Base-by-base conservation (phyloP, 2,329 filamentous ascomycete genomes). In the Tolypocladium guangdongense region DNA sequence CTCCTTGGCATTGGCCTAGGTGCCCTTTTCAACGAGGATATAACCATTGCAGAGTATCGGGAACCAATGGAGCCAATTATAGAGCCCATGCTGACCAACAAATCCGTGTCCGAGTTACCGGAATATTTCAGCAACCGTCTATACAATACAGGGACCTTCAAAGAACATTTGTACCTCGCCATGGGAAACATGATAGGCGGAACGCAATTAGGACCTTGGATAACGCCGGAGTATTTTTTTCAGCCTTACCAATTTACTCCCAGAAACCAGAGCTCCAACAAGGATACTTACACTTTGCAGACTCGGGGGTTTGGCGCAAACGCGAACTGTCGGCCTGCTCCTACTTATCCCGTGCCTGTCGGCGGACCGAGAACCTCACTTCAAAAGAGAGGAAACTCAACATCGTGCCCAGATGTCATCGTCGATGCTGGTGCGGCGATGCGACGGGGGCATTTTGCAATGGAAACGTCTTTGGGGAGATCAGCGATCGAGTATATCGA, bases 1-100 rank as follows among this genome's bases (percentile, higher is more conserved):
- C 49, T 82, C 0, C 67, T 84, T 0, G 73, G 80, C 0, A 69
- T 84, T 2, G 70, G 76, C 0, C 66, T 84, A 0, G 69, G 75
- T 52, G 75, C 74, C 0, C 56, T 84, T 0, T 78, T 84, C 52
- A 68, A 74, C 24, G 72, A 80, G 14, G 51, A 56, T 0, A 53
- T 57, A 0, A 53, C 55, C 0, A 32, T 33, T 0, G 55, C 56
- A 1, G 39, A 30, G 0, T 58, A 63, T 12, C 11, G 51, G 1
- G 50, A 51, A 2, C 32, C 63, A 0, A 51, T 66, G 2, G 33
- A 49, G 1, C 60, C 64, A 0, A 7, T 35, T 0, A 54, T 59
- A 10, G 53, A 49, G 0, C 32, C 63, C 0, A 46, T n/a, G 1
- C 59, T 71, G 16, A 55, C 61, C 14, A 62, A 64, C 43, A 1